Evolutionary conservation across 345 rosid species (phyloP).

Genomic region (Eucalyptus pauciflora): DNA sequence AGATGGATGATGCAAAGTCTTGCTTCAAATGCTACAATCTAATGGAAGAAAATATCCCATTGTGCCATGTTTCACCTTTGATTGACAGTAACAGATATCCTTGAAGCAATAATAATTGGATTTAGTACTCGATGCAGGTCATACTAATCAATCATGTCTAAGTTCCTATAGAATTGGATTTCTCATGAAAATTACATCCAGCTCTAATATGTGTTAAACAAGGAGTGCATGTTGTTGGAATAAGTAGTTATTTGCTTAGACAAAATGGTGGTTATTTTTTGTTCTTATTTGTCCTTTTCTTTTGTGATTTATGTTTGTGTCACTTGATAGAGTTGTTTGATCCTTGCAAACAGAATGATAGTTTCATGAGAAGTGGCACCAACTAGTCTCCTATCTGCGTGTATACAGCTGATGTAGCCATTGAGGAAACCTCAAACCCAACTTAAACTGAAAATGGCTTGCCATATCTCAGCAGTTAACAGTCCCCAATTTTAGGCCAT

Average conservation of each 20-base stretch:
- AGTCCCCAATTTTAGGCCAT: neutral
- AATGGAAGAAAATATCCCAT: neutral
- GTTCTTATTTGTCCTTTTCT: neutral
- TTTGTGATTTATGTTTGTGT: neutral
- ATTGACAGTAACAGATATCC: neutral
- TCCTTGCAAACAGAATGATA: neutral
- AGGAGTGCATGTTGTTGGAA: neutral
- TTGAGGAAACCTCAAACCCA: neutral
- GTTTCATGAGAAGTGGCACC: neutral
- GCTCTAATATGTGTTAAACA: neutral
- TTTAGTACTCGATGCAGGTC: neutral
- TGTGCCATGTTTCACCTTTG: neutral
- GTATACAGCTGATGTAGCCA: neutral
- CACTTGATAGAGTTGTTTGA: neutral
- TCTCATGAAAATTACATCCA: neutral
- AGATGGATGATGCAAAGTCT: neutral
- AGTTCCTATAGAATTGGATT: neutral
- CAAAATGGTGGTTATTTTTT: neutral
- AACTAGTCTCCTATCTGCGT: neutral
- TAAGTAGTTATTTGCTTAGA: neutral
- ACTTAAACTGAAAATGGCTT: neutral
- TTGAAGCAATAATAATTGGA: neutral
- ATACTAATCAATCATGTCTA: neutral
- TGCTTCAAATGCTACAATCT: neutral
- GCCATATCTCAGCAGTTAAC: neutral